Evolutionary conservation across 495 filamentous ascomycete species (phyloP).

Genomic region (Podospora pseudopauciseta): DNA sequence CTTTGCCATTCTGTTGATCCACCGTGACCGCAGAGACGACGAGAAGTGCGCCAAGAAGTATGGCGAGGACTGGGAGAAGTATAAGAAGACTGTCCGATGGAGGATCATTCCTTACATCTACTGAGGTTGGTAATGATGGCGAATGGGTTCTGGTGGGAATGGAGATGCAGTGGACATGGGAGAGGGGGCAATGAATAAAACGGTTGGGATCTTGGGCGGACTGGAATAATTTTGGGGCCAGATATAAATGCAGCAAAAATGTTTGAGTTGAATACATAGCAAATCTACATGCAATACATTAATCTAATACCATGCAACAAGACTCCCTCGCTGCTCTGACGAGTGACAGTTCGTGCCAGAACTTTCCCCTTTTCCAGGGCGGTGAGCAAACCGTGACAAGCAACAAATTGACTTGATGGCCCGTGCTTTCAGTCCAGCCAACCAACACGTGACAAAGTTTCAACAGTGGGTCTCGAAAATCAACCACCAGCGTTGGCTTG

Average conservation of each 20-base stretch:
- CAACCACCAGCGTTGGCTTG: not conserved
- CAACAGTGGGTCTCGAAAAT: conserved; percentile 9
- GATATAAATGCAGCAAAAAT: not conserved
- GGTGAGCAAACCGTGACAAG: not conserved
- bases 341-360: not conserved
- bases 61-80: conserved; percentile 88
- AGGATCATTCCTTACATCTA: conserved; percentile 92
- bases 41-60: conserved; percentile 92
- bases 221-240: not conserved
- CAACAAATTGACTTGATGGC: not conserved
- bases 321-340: too few relatives aligned
- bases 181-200: not conserved
- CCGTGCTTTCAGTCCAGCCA: not conserved
- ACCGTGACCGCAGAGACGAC: conserved; percentile 89
- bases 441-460: conserved; percentile 16
- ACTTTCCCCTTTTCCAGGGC: not conserved
- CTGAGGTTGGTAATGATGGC: conserved; percentile 43
- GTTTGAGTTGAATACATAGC: not conserved
- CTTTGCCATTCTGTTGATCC: conserved; percentile 83
- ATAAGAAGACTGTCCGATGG: conserved; percentile 76
- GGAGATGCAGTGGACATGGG: not conserved
- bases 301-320: not conserved
- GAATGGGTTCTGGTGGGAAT: conserved; percentile 25
- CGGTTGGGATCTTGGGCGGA: not conserved
- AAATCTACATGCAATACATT: not conserved